Percentiles rank a stretch among this genome's conserved stretches.
These are phyloP conservation scores for Fusarium tanahbumbuense DNA, from an alignment of 2,329 filamentous ascomycete species.

Conservation along the genomic window DNA sequence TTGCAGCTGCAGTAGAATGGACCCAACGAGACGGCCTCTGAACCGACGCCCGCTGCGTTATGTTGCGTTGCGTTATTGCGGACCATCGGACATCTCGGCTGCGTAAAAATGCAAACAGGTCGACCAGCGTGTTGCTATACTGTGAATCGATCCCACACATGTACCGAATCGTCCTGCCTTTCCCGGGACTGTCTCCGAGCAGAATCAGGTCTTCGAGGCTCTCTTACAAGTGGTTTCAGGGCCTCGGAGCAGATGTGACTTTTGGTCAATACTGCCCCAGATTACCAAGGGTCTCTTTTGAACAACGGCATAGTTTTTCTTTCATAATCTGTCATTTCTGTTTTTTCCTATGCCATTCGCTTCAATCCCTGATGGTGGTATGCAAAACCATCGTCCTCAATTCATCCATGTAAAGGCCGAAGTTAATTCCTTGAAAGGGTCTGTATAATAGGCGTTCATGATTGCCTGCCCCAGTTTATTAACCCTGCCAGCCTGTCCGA, in stretches of 20 bases:
- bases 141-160: neutral
- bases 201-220: constrained; percentile 5
- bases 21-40: constrained; percentile 13
- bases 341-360: constrained; percentile 15
- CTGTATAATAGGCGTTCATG: neutral
- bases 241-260: constrained; percentile 16
- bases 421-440: constrained; percentile 22
- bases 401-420: constrained; percentile 13
- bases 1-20: constrained; percentile 35
- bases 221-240: constrained; percentile 17
- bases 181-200: constrained; percentile 30
- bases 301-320: neutral
- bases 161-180: constrained; percentile 30
- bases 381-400: constrained; percentile 23
- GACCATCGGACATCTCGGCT: constrained; percentile 20
- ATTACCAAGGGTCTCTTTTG: constrained; percentile 9
- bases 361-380: constrained; percentile 16
- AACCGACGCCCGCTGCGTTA: constrained; percentile 1
- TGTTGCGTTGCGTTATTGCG: neutral
- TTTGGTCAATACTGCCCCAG: constrained; percentile 17
- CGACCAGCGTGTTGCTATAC: neutral
- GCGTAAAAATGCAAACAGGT: constrained; percentile 9
- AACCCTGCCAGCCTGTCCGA: constrained; percentile 23
- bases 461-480: constrained; percentile 16
- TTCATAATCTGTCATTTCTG: constrained; percentile 20